Evolutionary conservation across 2,329 filamentous ascomycete genomes (phyloP).

Genomic region (Botrytis galanthina): DNA sequence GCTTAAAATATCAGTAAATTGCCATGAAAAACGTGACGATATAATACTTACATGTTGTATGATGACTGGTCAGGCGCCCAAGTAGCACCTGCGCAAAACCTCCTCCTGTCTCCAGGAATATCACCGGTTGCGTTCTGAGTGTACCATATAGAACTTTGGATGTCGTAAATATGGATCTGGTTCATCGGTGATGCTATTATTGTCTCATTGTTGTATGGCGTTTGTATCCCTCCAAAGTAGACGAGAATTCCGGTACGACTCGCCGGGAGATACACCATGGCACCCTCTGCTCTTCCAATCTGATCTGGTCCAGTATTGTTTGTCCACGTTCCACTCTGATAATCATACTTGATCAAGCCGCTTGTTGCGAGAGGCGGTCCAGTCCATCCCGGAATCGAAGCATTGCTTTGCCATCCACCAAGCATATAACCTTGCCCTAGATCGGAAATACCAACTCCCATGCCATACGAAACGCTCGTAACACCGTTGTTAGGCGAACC

Average conservation of each 20-base stretch:
- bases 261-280: slow-evolving; percentile 58
- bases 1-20: slow-evolving; percentile 39
- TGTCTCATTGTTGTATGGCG: slow-evolving; percentile 45
- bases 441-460: slow-evolving; percentile 53
- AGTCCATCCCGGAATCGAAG: slow-evolving; percentile 51
- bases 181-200: slow-evolving; percentile 47
- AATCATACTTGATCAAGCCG: slow-evolving; percentile 55
- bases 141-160: slow-evolving; percentile 59
- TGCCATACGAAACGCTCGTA: slow-evolving; percentile 54
- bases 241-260: slow-evolving; percentile 59
- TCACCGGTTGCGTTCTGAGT: slow-evolving; percentile 54
- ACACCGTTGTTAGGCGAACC: slow-evolving; percentile 42
- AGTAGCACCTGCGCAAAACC: slow-evolving; percentile 60
- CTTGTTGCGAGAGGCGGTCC: slow-evolving; percentile 49
- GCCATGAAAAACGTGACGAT: neutral
- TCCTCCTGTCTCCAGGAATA: slow-evolving; percentile 51
- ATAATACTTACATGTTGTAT: slow-evolving; percentile 57
- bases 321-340: slow-evolving; percentile 50
- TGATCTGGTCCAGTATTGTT: slow-evolving; percentile 55
- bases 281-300: slow-evolving; percentile 56
- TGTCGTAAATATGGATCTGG: slow-evolving; percentile 59
- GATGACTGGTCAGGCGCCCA: slow-evolving; percentile 59
- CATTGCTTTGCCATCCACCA: slow-evolving; percentile 60
- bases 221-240: slow-evolving; percentile 60
- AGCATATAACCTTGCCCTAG: slow-evolving; percentile 59